Conservation (phyloP, 345 rosid genomes). For the Cochlearia excelsa region DNA sequence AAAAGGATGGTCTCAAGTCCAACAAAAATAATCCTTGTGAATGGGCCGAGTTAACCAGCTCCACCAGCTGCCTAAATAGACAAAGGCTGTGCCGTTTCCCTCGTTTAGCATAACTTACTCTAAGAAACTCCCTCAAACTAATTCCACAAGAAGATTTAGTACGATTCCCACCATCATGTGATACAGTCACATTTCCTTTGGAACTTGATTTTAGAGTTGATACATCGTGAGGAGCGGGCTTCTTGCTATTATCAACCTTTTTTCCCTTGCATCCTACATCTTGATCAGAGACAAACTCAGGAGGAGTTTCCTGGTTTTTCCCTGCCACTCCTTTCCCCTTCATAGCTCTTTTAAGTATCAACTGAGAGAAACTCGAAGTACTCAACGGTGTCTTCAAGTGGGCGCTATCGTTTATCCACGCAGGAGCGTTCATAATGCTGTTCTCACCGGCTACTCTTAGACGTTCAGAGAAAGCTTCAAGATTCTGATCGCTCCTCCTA, state of each 20-base stretch:
- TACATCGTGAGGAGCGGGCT: slow-evolving; percentile 23
- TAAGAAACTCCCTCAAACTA: slow-evolving; percentile 62
- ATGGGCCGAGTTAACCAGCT: slow-evolving; percentile 64
- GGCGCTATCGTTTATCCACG: slow-evolving; percentile 25
- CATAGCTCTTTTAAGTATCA: slow-evolving; percentile 37
- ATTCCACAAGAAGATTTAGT: slow-evolving; percentile 38
- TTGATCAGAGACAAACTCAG: slow-evolving; percentile 26
- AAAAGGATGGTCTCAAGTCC: slow-evolving; percentile 55
- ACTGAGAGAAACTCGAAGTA: slow-evolving; percentile 42
- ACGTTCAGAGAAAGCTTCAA: slow-evolving; percentile 38
- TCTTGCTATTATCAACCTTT: slow-evolving; percentile 26
- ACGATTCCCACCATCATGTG: slow-evolving; percentile 31
- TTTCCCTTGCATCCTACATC: slow-evolving; percentile 33
- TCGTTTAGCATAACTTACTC: slow-evolving; percentile 38
- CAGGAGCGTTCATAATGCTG: slow-evolving; percentile 32
- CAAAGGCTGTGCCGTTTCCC: slow-evolving; percentile 45
- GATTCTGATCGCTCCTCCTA: slow-evolving; percentile 39
- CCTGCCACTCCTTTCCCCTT: slow-evolving; percentile 49
- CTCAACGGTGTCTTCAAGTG: slow-evolving; percentile 35
- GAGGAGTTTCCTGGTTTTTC: slow-evolving; percentile 31
- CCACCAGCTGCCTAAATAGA: slow-evolving; percentile 63
- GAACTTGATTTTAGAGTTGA: slow-evolving; percentile 32
- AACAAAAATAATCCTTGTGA: slow-evolving; percentile 56
- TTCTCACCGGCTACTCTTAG: slow-evolving; percentile 39
- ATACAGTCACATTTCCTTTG: slow-evolving; percentile 27